Conservation (phyloP, 2,329 filamentous ascomycete genomes). For the Fusarium vanettenii region DNA sequence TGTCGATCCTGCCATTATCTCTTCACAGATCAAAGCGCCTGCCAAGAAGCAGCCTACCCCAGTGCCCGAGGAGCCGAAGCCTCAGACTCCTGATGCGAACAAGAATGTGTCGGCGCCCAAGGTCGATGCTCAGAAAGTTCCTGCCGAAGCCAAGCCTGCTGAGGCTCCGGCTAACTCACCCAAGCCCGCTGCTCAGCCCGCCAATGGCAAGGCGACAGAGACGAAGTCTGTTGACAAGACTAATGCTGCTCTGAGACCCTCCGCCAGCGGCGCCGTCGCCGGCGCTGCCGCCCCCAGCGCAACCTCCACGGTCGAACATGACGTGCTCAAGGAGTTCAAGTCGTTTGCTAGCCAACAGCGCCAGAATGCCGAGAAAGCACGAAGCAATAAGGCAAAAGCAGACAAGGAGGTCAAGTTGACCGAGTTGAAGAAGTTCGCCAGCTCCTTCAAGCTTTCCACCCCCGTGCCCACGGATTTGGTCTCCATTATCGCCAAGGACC, state of each 20-base stretch:
- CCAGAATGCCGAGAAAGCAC: conserved; percentile 65
- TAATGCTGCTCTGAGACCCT: conserved; percentile 42
- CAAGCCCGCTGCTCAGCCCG: conserved; percentile 48
- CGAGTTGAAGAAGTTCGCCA: conserved; percentile 94
- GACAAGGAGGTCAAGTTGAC: conserved; percentile 95
- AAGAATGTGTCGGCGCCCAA: conserved; percentile 48
- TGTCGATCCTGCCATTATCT: conserved; percentile 90
- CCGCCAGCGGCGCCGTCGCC: conserved; percentile 54
- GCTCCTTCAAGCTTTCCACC: conserved; percentile 92
- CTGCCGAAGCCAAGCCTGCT: conserved; percentile 45
- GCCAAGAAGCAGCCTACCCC: conserved; percentile 51
- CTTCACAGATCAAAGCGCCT: conserved; percentile 74
- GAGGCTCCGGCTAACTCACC: conserved; percentile 36
- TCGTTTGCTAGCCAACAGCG: conserved; percentile 70
- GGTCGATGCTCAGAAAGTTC: conserved; percentile 40
- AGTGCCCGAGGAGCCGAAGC: conserved; percentile 41
- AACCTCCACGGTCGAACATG: conserved; percentile 70
- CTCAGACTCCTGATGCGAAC: conserved; percentile 36
- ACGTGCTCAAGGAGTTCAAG: conserved; percentile 73
- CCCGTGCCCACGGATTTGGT: conserved; percentile 93
- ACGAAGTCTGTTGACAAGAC: conserved; percentile 44
- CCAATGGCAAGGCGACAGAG: conserved; percentile 48
- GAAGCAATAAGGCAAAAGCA: conserved; percentile 68
- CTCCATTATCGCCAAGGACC: conserved; percentile 95
- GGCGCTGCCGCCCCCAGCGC: conserved; percentile 62